Evolutionary conservation across 2,329 filamentous ascomycete genomes (phyloP).

Genomic region (Akanthomyces muscarius): DNA sequence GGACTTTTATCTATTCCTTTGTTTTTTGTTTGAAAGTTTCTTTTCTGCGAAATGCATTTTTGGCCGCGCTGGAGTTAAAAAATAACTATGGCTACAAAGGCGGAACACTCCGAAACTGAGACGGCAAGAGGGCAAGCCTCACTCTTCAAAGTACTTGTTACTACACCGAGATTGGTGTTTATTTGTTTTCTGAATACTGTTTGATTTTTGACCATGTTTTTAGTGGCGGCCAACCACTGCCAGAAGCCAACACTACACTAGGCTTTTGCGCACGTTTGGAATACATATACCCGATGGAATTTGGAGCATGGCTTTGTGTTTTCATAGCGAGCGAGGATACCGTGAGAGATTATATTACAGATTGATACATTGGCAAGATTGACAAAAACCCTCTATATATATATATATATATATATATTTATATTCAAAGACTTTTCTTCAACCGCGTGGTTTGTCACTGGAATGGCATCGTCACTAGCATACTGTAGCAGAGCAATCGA

Average conservation of each 20-base stretch:
- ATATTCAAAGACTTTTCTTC: neutral
- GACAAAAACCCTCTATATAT: neutral
- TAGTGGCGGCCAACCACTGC: neutral
- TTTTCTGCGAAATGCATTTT: conserved; percentile 6
- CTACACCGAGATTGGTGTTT: conserved; percentile 5
- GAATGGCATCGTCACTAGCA: too few relatives aligned
- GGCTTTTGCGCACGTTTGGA: conserved; percentile 23
- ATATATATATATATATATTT: neutral
- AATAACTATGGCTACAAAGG: conserved; percentile 15
- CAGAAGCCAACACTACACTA: conserved; percentile 23
- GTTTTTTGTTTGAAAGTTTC: neutral
- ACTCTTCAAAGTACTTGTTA: conserved; percentile 7
- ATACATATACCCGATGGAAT: conserved; percentile 20
- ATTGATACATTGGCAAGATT: conserved; percentile 12
- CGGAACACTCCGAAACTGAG: conserved; percentile 19
- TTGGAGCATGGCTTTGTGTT: conserved; percentile 11
- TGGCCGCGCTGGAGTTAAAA: conserved; percentile 14
- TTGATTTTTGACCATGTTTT: neutral
- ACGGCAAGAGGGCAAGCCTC: conserved; percentile 18
- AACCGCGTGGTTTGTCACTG: neutral
- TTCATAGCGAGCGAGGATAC: conserved; percentile 13
- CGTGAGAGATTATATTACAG: neutral
- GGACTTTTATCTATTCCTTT: neutral
- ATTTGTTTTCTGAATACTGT: neutral
- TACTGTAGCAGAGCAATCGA: too few relatives aligned